phyloP scores from a whole-genome alignment of 2,329 filamentous ascomycete genomes.

The Chrysoporthe cubensis region DNA sequence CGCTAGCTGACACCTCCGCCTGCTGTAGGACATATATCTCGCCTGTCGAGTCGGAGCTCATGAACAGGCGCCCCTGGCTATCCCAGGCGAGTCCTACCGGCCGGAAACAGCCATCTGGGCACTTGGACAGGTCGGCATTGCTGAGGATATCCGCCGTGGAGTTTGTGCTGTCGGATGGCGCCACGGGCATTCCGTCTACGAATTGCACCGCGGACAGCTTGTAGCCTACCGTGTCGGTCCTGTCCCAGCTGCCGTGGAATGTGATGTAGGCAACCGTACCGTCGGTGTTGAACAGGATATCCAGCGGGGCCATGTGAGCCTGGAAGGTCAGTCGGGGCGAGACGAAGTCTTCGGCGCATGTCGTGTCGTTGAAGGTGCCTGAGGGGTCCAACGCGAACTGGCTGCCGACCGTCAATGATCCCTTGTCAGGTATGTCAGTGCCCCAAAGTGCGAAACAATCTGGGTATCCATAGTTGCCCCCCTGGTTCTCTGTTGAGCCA shows the following conservation, averaged over 20 bases:
- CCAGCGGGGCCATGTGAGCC: slow-evolving; percentile 72
- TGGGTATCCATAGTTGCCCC: slow-evolving; percentile 72
- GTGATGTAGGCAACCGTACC: slow-evolving; percentile 66
- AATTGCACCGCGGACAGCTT: slow-evolving; percentile 48
- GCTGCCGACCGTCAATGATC: slow-evolving; percentile 48
- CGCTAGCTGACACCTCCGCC: slow-evolving; percentile 27
- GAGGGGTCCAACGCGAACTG: slow-evolving; percentile 51
- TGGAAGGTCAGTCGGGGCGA: slow-evolving; percentile 60
- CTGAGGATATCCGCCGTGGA: slow-evolving; percentile 57
- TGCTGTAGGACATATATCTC: slow-evolving; percentile 63
- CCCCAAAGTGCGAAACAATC: slow-evolving; percentile 70
- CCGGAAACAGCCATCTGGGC: slow-evolving; percentile 63
- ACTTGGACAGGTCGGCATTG: slow-evolving; percentile 56
- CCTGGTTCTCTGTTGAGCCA: slow-evolving; percentile 38
- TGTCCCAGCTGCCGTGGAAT: slow-evolving; percentile 73
- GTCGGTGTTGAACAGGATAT: slow-evolving; percentile 66
- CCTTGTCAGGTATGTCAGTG: slow-evolving; percentile 48
- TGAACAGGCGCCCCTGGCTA: slow-evolving; percentile 58
- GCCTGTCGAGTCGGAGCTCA: slow-evolving; percentile 65
- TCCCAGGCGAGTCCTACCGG: slow-evolving; percentile 63
- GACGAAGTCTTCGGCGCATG: slow-evolving; percentile 48
- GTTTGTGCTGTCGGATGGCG: slow-evolving; percentile 46
- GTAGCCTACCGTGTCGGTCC: slow-evolving; percentile 40
- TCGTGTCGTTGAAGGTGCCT: slow-evolving; percentile 45
- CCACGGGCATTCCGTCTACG: slow-evolving; percentile 39